These are phyloP conservation scores for Botryotinia globosa DNA, from an alignment of 2,329 filamentous ascomycete species.

Conservation along the genomic window DNA sequence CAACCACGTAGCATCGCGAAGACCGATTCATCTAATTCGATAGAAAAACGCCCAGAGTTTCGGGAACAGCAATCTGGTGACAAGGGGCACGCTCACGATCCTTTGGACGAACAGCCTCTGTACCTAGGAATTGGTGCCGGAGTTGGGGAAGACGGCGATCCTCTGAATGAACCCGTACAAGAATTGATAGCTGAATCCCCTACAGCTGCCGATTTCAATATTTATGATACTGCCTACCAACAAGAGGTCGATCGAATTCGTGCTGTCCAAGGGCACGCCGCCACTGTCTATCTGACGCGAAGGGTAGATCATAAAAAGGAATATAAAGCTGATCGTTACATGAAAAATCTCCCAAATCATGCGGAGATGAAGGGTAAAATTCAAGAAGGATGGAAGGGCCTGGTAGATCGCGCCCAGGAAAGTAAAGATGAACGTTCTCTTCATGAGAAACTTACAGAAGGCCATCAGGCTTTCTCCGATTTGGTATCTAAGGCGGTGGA, in stretches of 20 bases:
- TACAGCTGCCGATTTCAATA: slow-evolving; percentile 76
- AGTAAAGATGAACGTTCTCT: slow-evolving; percentile 20
- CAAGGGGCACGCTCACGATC: slow-evolving; percentile 63
- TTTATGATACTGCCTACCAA: slow-evolving; percentile 86
- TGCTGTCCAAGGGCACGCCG: slow-evolving; percentile 44
- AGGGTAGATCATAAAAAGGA: slow-evolving; percentile 45
- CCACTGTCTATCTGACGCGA: slow-evolving; percentile 57
- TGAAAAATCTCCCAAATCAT: slow-evolving; percentile 30
- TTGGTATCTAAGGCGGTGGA: slow-evolving; percentile 32
- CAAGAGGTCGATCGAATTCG: slow-evolving; percentile 75
- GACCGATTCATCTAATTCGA: slow-evolving; percentile 19
- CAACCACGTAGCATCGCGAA: slow-evolving; percentile 21
- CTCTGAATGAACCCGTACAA: slow-evolving; percentile 37
- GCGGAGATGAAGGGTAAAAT: slow-evolving; percentile 25
- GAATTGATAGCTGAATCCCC: slow-evolving; percentile 78
- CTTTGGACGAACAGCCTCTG: slow-evolving; percentile 58
- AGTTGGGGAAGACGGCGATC: slow-evolving; percentile 47
- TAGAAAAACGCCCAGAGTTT: not conserved
- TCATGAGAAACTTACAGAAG: slow-evolving; percentile 20
- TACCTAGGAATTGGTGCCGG: slow-evolving; percentile 77
- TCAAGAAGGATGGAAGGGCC: slow-evolving; percentile 34
- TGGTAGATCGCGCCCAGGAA: slow-evolving; percentile 36
- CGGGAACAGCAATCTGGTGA: slow-evolving; percentile 41
- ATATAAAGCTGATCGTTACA: slow-evolving; percentile 36
- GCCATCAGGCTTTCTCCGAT: slow-evolving; percentile 29